These are phyloP conservation scores for Rubroboletus satanas DNA, from an alignment of 768 basidiomycete species.

Conservation along the genomic window DNA sequence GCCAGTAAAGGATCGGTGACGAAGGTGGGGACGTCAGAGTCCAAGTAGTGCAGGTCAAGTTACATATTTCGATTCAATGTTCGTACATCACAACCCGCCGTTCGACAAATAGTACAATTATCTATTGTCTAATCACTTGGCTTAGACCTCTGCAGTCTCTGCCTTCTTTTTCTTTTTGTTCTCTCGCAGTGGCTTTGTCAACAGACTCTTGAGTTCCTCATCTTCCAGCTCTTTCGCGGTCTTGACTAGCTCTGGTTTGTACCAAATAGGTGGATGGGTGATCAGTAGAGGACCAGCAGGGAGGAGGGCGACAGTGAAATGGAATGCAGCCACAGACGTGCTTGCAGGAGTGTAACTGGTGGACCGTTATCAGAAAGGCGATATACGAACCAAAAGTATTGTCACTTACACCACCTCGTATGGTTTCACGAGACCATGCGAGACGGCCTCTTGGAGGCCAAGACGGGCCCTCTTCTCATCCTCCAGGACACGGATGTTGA, in stretches of 20 bases:
- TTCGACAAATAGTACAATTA: constrained; percentile 16
- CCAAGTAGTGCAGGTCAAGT: constrained; percentile 4
- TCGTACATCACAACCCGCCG: constrained; percentile 13
- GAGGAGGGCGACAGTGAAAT: constrained; percentile 93
- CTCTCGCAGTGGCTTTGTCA: constrained; percentile 79
- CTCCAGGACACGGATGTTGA: constrained; percentile 90
- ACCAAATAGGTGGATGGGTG: constrained; percentile 88
- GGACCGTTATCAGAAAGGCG: neutral
- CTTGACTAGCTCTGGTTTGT: constrained; percentile 87
- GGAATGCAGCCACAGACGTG: constrained; percentile 91
- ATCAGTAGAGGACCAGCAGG: constrained; percentile 85
- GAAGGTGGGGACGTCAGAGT: neutral
- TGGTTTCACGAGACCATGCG: constrained; percentile 89
- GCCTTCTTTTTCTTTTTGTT: constrained; percentile 90
- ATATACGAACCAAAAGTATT: neutral
- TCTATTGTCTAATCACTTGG: constrained; percentile 23
- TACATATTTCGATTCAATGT: constrained; percentile 5
- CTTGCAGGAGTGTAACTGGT: constrained; percentile 72
- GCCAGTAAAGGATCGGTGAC: constrained; percentile 34
- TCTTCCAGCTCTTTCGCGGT: constrained; percentile 87
- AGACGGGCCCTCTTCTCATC: constrained; percentile 95
- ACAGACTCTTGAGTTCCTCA: constrained; percentile 73
- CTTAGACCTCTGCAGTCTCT: constrained; percentile 42
- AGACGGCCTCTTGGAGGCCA: constrained; percentile 93
- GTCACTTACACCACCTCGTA: constrained; percentile 86